Evolutionary conservation across 2,329 filamentous ascomycete species (phyloP).

Genomic region (Aureobasidium sp.): DNA sequence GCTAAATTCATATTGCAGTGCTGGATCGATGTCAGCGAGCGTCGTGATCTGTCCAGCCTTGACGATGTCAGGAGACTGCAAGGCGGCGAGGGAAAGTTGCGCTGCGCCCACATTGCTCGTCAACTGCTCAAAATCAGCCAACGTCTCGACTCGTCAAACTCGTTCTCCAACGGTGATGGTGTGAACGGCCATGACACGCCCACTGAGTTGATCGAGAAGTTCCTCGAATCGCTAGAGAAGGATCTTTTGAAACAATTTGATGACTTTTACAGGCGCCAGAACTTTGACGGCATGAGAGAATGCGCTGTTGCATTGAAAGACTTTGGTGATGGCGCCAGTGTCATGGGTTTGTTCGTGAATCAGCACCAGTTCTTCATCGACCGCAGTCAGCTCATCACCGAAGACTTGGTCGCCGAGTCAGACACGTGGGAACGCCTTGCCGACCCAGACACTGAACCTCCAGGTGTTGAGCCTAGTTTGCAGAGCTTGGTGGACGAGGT

Average conservation of each 20-base stretch:
- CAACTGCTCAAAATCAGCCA: constrained; percentile 93
- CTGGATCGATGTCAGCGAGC: constrained; percentile 91
- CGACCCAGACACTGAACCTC: constrained; percentile 87
- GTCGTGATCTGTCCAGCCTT: constrained; percentile 75
- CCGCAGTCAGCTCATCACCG: constrained; percentile 79
- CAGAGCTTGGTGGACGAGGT: constrained; percentile 93
- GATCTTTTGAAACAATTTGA: constrained; percentile 95
- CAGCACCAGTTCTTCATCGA: constrained; percentile 99
- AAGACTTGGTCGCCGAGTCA: constrained; percentile 71
- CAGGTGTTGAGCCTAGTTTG: constrained; percentile 82
- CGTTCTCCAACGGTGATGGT: neutral
- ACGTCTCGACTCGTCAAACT: constrained; percentile 61
- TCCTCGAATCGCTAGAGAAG: constrained; percentile 90
- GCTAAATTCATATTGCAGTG: constrained; percentile 93
- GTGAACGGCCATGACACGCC: constrained; percentile 27
- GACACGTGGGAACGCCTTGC: constrained; percentile 81
- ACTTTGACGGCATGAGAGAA: constrained; percentile 97
- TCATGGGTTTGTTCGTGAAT: constrained; percentile 94
- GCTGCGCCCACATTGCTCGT: constrained; percentile 86
- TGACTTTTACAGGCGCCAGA: constrained; percentile 88
- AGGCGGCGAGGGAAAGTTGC: constrained; percentile 83
- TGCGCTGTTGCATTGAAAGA: constrained; percentile 90
- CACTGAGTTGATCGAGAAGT: constrained; percentile 84
- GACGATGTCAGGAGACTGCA: constrained; percentile 83
- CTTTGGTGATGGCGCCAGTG: constrained; percentile 92